Evolutionary conservation across 176 grass and related monocot genomes (phyloP).

Genomic region (Ensete ventricosum): DNA sequence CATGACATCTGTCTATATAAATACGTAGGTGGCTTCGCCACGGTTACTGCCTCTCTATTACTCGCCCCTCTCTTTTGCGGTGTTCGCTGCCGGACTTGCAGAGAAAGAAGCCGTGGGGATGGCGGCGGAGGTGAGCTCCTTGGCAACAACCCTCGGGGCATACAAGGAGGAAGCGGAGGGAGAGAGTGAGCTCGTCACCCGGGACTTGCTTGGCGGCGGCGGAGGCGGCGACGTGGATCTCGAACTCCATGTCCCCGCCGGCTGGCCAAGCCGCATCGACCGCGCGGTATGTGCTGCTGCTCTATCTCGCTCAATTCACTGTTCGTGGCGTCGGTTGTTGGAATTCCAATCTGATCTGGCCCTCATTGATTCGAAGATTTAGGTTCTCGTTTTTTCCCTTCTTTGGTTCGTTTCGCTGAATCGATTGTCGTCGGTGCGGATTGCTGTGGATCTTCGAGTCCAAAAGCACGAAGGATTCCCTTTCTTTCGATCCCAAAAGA

Average conservation of each 20-base stretch:
- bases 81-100: no score
- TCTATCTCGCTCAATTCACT: neutral
- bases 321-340: neutral
- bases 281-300: conserved; percentile 2
- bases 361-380: no score
- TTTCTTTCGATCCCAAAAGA: neutral
- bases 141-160: conserved; percentile 29
- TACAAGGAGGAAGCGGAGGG: conserved; percentile 24
- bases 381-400: neutral
- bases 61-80: no score
- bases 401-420: neutral
- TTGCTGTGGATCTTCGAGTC: neutral
- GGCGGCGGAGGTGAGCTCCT: conserved; percentile 52
- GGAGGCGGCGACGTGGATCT: conserved; percentile 34
- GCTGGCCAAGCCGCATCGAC: conserved; percentile 15
- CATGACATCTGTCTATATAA: no score
- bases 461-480: neutral
- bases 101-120: conserved; percentile 7
- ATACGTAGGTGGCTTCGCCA: no score
- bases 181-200: conserved; percentile 58
- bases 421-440: neutral
- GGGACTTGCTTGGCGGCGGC: conserved; percentile 73
- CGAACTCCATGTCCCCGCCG: conserved; percentile 19
- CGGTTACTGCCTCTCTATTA: no score
- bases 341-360: neutral